A percentile compares a stretch with the other conserved stretches of the same genome.
These are phyloP conservation scores for Lachancea meyersii DNA, from an alignment of 805 yeast species.

Conservation along the genomic window DNA sequence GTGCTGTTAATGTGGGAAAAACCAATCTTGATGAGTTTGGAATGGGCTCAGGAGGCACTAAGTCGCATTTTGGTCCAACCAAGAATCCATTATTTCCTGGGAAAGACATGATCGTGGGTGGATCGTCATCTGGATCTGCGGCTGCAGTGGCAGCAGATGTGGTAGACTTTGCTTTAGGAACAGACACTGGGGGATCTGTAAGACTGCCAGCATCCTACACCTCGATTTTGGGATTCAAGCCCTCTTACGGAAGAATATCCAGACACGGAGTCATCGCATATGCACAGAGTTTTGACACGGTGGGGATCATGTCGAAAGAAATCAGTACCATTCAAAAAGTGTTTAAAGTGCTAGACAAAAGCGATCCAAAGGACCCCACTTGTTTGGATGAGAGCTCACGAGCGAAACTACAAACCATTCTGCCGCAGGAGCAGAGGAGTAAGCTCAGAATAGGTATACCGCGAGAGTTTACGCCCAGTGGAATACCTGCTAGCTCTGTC, in stretches of 20 bases:
- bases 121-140: conserved; percentile 95
- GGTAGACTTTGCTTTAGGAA: conserved; percentile 71
- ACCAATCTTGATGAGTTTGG: conserved; percentile 96
- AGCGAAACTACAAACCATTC: conserved; percentile 14
- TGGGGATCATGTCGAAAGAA: conserved; percentile 66
- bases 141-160: conserved; percentile 75
- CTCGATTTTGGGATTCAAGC: conserved; percentile 82
- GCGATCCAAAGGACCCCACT: conserved; percentile 80
- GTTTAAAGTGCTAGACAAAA: conserved; percentile 48
- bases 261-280: conserved; percentile 89
- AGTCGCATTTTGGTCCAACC: conserved; percentile 52
- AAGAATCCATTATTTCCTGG: conserved; percentile 44
- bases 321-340: conserved; percentile 42
- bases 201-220: conserved; percentile 88
- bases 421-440: conserved; percentile 11
- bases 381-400: conserved; percentile 40
- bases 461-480: conserved; percentile 53
- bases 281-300: conserved; percentile 92
- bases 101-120: conserved; percentile 57
- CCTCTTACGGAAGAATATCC: conserved; percentile 86
- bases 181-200: conserved; percentile 97
- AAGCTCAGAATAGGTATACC: conserved; percentile 64
- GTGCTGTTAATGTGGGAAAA: conserved; percentile 63
- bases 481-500: conserved; percentile 44
- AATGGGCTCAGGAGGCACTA: conserved; percentile 77